Base-by-base conservation (phyloP, 1,284 basidiomycete species). In the Ceratobasidium sp. region DNA sequence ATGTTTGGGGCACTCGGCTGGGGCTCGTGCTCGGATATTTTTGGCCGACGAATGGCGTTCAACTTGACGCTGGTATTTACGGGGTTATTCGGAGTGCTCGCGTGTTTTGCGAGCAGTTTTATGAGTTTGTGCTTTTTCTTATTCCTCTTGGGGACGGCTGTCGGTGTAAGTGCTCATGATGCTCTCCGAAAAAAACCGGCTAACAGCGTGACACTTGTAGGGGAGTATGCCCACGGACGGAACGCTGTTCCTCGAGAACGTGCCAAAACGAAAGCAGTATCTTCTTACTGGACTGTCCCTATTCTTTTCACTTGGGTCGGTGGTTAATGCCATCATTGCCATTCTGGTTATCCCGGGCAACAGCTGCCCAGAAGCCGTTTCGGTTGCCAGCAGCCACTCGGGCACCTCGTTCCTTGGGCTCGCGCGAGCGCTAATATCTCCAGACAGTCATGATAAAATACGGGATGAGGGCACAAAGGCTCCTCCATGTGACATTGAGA, bases 151-250 rank as follows among this genome's bases (percentile, higher is more conserved):
- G 96, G 96, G 1, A 96, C 91, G 60, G 93, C 95, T 3, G 92
- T 98, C 0, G 94, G 93, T 51, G 92, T 92, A 78, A 78, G 87
- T 82, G 12, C 38, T 38, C 30, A 23, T 51, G 28, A 28, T 25
- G n/a, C 58, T 11, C 21, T 40, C 58, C 14, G 23, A 44, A 44
- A n/a, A 23, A 44, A 28, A 21, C 6, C 2, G 18, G 38, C 23
- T 60, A n/a, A 60, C 38, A 25, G 9, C 21, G 12, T n/a, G 23
- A 14, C 71, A n/a, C 38, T 46, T 58, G 48, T 72, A 92, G 90
- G 91, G 94, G 11, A 95, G 92, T 1, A 96, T 98, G 94, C 96
- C 96, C 0, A 98, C 95, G 0, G 96, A 98, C 77, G 96, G 96
- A 2, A 97, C 95, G 0, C 87, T 97, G 5, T 88, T 98, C 63